A percentile compares a stretch with the other conserved stretches of the same genome.
Conservation (phyloP, 495 filamentous ascomycete genomes). For the Staphylotrichum longicolle region DNA sequence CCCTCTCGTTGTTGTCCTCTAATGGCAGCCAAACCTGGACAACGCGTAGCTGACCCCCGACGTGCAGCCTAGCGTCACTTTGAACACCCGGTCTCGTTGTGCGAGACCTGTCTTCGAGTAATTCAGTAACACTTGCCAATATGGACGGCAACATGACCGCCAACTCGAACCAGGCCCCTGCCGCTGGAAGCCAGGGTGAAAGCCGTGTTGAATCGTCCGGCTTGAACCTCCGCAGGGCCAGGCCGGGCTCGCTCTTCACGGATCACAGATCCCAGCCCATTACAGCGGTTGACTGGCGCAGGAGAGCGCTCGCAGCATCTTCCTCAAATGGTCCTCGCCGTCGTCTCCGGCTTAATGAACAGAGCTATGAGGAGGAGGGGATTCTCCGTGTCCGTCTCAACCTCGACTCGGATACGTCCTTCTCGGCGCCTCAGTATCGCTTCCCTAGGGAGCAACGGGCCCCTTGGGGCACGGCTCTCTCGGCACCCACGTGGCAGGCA, state of each 20-base stretch:
- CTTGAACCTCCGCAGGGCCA: slow-evolving; percentile 13
- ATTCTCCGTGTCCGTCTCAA: slow-evolving; percentile 3
- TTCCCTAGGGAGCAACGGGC: slow-evolving; percentile 17
- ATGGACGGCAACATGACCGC: too few relatives aligned
- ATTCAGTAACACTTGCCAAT: too few relatives aligned
- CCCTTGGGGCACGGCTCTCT: slow-evolving; percentile 27
- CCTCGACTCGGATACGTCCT: slow-evolving; percentile 18
- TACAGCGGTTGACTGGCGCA: slow-evolving; percentile 34
- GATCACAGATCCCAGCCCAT: slow-evolving; percentile 24
- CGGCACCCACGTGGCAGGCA: slow-evolving; percentile 21
- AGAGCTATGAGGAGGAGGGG: slow-evolving; percentile 14
- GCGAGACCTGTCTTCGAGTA: too few relatives aligned
- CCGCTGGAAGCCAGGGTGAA: not conserved
- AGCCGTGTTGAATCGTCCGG: slow-evolving; percentile 14
- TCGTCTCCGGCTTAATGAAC: not conserved
- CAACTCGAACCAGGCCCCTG: too few relatives aligned
- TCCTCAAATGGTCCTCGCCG: not conserved
- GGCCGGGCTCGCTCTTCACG: too few relatives aligned
- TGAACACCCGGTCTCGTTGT: too few relatives aligned
- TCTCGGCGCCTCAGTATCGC: slow-evolving; percentile 6
- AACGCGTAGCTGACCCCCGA: too few relatives aligned
- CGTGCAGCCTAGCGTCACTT: too few relatives aligned
- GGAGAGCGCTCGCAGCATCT: slow-evolving; percentile 16
- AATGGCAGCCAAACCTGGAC: too few relatives aligned
- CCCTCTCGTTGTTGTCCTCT: too few relatives aligned